These are phyloP conservation scores for Dunaliella primolecta DNA, from an alignment of 139 green algal genomes.

Conservation along the genomic window DNA sequence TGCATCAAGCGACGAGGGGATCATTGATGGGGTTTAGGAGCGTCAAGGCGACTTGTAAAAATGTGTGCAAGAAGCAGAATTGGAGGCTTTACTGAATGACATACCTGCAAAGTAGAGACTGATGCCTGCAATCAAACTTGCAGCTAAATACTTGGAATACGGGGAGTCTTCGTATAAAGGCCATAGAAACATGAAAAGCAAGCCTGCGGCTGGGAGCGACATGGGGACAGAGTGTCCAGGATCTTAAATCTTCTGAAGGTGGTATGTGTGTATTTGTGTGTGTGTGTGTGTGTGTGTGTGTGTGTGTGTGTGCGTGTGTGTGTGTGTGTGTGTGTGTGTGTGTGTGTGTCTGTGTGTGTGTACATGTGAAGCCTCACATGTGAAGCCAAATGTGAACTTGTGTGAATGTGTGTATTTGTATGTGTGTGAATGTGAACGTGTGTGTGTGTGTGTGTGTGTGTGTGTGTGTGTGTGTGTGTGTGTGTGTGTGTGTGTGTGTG, in stretches of 20 bases:
- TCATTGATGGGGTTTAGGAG: background rate
- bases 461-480: background rate
- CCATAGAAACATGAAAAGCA: background rate
- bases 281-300: no score
- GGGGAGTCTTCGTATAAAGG: background rate
- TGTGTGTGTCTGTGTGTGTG: no score
- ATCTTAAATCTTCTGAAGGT: no score
- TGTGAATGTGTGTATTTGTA: background rate
- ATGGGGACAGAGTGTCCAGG: no score
- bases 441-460: background rate
- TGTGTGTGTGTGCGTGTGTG: no score
- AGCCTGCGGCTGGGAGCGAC: background rate
- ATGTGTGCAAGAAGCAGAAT: background rate
- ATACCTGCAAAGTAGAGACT: background rate
- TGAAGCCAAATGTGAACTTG: no score
- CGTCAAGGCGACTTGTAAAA: background rate
- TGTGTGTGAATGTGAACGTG: background rate
- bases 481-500: background rate
- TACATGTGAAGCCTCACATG: no score
- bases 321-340: no score
- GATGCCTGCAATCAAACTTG: background rate
- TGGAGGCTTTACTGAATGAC: background rate
- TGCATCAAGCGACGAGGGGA: background rate
- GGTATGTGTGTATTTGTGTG: no score
- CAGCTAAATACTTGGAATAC: background rate